Base-by-base conservation (phyloP, 2,329 filamentous ascomycete genomes). In the Fusarium mexicanum region DNA sequence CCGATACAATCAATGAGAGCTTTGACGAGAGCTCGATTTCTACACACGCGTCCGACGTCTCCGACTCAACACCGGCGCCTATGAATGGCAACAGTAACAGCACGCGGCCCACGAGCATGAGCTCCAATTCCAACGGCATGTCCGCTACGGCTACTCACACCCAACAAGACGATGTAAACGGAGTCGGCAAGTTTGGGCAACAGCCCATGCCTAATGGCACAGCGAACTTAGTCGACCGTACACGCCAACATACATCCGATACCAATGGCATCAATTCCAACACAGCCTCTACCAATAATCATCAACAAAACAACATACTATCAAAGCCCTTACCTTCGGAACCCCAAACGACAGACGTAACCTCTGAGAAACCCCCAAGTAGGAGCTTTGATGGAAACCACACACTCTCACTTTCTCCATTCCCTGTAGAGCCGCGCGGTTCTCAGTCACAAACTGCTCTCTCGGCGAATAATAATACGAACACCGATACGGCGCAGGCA, bases 81-180 rank as follows among this genome's bases (percentile, higher is more conserved):
- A 80, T 84, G 81, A 84, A 86, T 83, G 86, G 84, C 74, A 82
- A 81, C 78, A 78, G 76, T 53, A 84, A 80, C 78, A 77, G 75
- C 57, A 84, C 83, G 68, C 80, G 80, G 53, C 82, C 83, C 11
- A 87, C 89, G 78, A 91, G 87, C 82, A 88, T 91, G 83, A 89
- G 86, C 81, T 87, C 89, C 43, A 79, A 90, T 79, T 86, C 88
- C 75, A 91, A 91, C 79, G 89, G 87, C 73, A 86, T 85, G 76
- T 84, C 86, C 65, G 79, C 79, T 70, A 81, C 81, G 64, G 79
- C 78, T 68, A 78, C 79, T n/a, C 75, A 58, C 35, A 68, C 78
- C 51, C 82, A 64, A 59, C 79, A 80, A 77, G 74, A 80, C 61
- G 62, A 75, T 66, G 53, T 29, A 29, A 37, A 50, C 50, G 74